Evolutionary conservation across 139 green algal genomes (phyloP).

Genomic region (Marvania coccoides): DNA sequence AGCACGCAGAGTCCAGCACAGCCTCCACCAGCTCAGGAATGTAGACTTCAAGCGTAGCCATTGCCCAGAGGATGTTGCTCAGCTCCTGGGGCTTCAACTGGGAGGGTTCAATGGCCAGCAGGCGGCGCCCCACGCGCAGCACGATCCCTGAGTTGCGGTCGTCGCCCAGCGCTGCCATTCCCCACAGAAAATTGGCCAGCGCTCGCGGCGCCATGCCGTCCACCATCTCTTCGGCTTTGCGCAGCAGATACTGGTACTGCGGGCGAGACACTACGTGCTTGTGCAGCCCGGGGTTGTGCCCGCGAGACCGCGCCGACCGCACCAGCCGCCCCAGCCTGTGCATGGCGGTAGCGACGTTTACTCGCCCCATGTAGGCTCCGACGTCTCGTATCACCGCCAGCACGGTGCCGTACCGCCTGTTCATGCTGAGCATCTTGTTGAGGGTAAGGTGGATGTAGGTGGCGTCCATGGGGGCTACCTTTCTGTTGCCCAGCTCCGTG

Average conservation of each 20-base stretch:
- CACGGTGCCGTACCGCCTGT: slow-evolving; percentile 20
- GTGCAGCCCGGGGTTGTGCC: not conserved
- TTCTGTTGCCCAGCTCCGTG: not conserved
- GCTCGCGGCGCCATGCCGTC: slow-evolving; percentile 35
- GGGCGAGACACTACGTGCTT: not conserved
- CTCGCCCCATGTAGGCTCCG: slow-evolving; percentile 39
- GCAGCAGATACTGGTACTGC: slow-evolving; percentile 21
- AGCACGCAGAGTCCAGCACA: not conserved
- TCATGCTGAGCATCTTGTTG: slow-evolving; percentile 23
- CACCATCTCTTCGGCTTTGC: slow-evolving; percentile 24
- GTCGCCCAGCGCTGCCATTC: slow-evolving; percentile 34
- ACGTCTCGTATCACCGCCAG: slow-evolving; percentile 37
- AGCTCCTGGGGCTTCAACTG: slow-evolving; percentile 56
- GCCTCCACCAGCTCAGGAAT: not conserved
- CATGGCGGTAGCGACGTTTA: slow-evolving; percentile 67
- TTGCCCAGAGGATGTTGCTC: slow-evolving; percentile 44
- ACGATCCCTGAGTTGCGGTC: slow-evolving; percentile 18
- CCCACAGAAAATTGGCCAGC: slow-evolving; percentile 52
- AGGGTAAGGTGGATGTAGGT: slow-evolving; percentile 21
- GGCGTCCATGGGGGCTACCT: slow-evolving; percentile 7
- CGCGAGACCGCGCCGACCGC: not conserved
- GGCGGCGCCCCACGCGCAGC: not conserved
- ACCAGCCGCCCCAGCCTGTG: slow-evolving; percentile 58
- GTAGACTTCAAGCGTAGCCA: slow-evolving; percentile 20
- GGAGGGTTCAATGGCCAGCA: slow-evolving; percentile 4